Conservation (phyloP, 768 basidiomycete species). For the Lactarius akahatsu region DNA sequence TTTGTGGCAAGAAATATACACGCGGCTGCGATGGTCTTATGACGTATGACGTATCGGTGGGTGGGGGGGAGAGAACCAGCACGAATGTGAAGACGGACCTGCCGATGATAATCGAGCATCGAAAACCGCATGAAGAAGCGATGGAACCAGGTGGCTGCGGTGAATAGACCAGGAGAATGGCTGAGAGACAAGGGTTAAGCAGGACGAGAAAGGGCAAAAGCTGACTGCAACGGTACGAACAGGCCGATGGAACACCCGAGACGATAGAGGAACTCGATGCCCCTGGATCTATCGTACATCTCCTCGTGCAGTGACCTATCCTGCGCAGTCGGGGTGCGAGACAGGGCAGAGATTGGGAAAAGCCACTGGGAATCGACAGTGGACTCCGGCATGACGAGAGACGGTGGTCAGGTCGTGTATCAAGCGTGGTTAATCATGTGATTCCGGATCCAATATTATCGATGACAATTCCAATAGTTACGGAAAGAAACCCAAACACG, state of each 20-base stretch:
- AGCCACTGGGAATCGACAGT: constrained; percentile 22
- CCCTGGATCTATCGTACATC: constrained; percentile 75
- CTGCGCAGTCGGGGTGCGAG: constrained; percentile 26
- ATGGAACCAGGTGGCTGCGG: constrained; percentile 89
- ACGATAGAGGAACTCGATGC: constrained; percentile 83
- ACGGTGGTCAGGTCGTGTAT: constrained; percentile 19
- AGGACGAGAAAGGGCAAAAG: constrained; percentile 19
- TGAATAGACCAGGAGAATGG: constrained; percentile 78
- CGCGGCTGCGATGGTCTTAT: constrained; percentile 77
- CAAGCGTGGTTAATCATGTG: constrained; percentile 15
- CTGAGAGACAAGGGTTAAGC: constrained; percentile 41
- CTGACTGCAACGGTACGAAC: constrained; percentile 46
- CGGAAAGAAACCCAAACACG: not conserved
- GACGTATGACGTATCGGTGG: constrained; percentile 20
- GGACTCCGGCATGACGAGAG: constrained; percentile 6
- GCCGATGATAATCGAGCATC: constrained; percentile 77
- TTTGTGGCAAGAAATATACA: constrained; percentile 91
- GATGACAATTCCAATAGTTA: constrained; percentile 20
- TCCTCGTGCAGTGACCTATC: constrained; percentile 52
- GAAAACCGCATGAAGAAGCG: constrained; percentile 88
- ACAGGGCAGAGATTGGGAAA: constrained; percentile 24
- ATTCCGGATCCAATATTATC: constrained; percentile 15
- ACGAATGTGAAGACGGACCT: constrained; percentile 45
- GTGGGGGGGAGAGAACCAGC: not conserved
- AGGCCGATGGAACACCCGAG: constrained; percentile 72